Conservation (phyloP, 164 flowering plant species). For the Stephania cephalantha region DNA sequence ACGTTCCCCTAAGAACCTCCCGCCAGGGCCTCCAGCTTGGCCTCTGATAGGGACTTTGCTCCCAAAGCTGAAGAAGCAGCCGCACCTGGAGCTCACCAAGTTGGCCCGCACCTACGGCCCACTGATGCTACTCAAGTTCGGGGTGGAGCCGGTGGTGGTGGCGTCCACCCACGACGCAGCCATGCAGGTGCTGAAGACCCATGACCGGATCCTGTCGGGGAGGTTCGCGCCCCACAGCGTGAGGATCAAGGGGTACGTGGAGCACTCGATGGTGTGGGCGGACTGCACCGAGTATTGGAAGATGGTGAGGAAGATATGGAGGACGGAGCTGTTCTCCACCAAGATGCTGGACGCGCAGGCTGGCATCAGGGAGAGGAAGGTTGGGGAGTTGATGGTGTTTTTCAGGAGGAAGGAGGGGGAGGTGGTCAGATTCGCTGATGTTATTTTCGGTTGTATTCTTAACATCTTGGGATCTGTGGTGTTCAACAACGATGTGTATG, state of each 20-base stretch:
- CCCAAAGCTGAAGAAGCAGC: conserved; percentile 13
- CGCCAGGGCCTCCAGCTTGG: conserved; percentile 43
- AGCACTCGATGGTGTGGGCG: conserved; percentile 19
- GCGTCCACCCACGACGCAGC: conserved; percentile 25
- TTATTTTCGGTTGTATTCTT: conserved; percentile 16
- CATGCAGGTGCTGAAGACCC: conserved; percentile 26
- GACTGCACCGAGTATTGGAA: conserved; percentile 34
- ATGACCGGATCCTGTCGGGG: conserved; percentile 20
- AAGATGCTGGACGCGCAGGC: conserved; percentile 24
- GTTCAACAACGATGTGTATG: conserved; percentile 23
- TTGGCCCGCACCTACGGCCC: conserved; percentile 29
- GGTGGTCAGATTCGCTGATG: conserved; percentile 20
- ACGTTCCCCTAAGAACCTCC: conserved; percentile 12
- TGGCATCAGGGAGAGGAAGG: conserved; percentile 23
- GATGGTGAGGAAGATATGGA: conserved; percentile 22
- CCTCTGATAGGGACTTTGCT: conserved; percentile 32
- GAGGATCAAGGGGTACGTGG: not conserved
- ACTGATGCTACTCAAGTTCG: conserved; percentile 27
- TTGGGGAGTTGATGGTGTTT: conserved; percentile 23
- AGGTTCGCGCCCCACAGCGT: conserved; percentile 14
- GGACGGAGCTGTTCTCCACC: conserved; percentile 25
- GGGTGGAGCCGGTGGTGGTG: conserved; percentile 22
- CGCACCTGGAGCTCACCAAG: conserved; percentile 18
- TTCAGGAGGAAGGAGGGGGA: conserved; percentile 17
- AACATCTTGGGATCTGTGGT: conserved; percentile 21